Percentiles rank a stretch among this genome's conserved stretches.
These are phyloP conservation scores for Fusarium zealandicum DNA, from an alignment of 2,329 filamentous ascomycete genomes.

Conservation along the genomic window DNA sequence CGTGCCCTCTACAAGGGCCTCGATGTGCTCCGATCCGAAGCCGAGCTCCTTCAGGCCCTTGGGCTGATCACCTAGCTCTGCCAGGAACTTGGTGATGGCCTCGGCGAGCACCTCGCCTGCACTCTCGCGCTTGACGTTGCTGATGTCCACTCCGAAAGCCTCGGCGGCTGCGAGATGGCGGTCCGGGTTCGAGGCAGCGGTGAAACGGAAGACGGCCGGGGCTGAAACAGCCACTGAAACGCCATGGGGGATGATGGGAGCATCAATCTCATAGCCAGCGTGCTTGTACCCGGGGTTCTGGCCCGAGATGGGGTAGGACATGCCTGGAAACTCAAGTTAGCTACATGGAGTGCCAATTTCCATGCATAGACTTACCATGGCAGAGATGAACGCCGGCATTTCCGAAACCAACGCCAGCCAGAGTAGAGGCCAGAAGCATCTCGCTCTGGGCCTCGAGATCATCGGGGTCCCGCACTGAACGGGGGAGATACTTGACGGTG, in stretches of 20 bases:
- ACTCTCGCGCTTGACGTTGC: constrained; percentile 84
- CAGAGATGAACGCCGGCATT: constrained; percentile 92
- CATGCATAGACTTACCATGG: constrained; percentile 55
- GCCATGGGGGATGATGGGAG: constrained; percentile 90
- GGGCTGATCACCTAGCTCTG: constrained; percentile 88
- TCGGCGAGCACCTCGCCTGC: constrained; percentile 89
- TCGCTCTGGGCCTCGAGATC: constrained; percentile 92
- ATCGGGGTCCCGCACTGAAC: constrained; percentile 85
- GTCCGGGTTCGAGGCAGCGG: constrained; percentile 87
- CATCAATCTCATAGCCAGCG: constrained; percentile 78
- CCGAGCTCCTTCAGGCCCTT: constrained; percentile 83
- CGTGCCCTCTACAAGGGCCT: constrained; percentile 89
- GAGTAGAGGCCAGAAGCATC: constrained; percentile 93
- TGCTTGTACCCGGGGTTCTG: constrained; percentile 93
- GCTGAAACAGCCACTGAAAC: constrained; percentile 94
- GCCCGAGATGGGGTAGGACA: constrained; percentile 97
- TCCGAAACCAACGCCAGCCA: constrained; percentile 95
- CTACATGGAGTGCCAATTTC: constrained; percentile 1
- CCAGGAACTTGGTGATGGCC: constrained; percentile 81
- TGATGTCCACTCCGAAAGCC: constrained; percentile 88
- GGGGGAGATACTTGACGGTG: constrained; percentile 91
- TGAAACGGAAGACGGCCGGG: constrained; percentile 93
- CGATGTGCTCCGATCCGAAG: constrained; percentile 77
- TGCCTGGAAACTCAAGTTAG: constrained; percentile 59
- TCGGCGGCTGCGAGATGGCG: constrained; percentile 90